Base-by-base conservation (phyloP, 306 rosid genomes). In the Pyrus communis region DNA sequence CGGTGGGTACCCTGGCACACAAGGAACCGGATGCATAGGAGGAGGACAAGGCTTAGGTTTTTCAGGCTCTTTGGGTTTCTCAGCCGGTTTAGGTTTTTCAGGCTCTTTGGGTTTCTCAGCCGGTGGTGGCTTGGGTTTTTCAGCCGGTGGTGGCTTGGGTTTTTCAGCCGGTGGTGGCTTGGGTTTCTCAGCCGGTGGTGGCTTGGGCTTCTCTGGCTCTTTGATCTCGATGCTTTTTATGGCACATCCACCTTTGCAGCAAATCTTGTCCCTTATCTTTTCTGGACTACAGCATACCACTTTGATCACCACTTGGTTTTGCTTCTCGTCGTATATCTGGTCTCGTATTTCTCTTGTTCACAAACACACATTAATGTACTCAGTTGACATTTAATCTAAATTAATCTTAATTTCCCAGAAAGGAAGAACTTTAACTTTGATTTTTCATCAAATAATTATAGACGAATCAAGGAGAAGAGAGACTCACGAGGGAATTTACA, bases 321-420 rank as follows among this genome's bases (percentile, higher is more conserved):
- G 67, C 81, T 91, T 89, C 42, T 91, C 90, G 19, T 87, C 86
- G 76, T 76, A 91, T 19, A 28, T 54, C 82, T 88, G 91, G 82
- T 84, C 93, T 83, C 87, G 94, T 85, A 94, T 90, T 86, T 94
- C 98, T 95, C 64, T 83, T 80, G 90, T 88, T 84, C 87, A 77
- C 12, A 87, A 81, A 79, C 35, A 31, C 35, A 31, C 5, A 59
- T 19, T 11, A 1, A 57, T 52, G 5, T 73, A 81, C 85, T 85
- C 74, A 82, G 73, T 74, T 83, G 78, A 51, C 78, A 18, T 71
- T 67, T 2, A 31, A 71, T 67, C 57, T 18, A 7, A 35, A 4
- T 15, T 49, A 15, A 49, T 49, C 54, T 14, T 49, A 49, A 2
- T 15, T 49, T 15, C 9, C 55, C 55, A 46, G 2, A 49, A 15